Conservation (phyloP, 805 yeast species). For the Kregervanrija pseudodelftensis region DNA sequence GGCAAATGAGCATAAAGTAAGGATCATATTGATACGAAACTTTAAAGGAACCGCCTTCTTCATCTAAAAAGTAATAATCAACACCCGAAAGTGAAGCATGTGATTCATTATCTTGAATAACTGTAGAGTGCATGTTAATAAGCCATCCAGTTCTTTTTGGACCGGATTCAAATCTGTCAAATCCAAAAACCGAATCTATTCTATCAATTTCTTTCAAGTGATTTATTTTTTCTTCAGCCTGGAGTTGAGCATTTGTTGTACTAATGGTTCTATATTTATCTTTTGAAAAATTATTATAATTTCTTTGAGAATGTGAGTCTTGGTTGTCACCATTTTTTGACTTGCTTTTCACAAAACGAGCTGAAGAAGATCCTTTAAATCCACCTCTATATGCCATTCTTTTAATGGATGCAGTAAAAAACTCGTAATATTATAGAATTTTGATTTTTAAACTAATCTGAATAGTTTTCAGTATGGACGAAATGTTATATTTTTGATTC, state of each 20-base stretch:
- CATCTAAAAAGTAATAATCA: conserved; percentile 89
- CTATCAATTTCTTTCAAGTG: conserved; percentile 55
- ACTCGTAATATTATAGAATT: no score
- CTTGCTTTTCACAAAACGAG: conserved; percentile 22
- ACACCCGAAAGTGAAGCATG: conserved; percentile 79
- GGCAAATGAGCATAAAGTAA: conserved; percentile 66
- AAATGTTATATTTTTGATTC: no score
- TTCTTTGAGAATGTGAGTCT: conserved; percentile 3
- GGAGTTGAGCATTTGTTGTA: conserved; percentile 5
- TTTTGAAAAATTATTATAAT: conserved; percentile 15
- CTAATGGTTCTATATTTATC: not conserved
- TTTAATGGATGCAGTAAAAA: not conserved
- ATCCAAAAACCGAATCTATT: conserved; percentile 82
- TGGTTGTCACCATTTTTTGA: not conserved
- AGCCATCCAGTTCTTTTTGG: conserved; percentile 81
- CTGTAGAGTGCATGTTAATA: conserved; percentile 86
- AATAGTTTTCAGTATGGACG: no score
- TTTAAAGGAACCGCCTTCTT: conserved; percentile 94
- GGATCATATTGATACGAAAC: conserved; percentile 81
- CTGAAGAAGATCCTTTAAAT: conserved; percentile 19
- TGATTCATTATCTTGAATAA: conserved; percentile 51
- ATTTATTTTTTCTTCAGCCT: conserved; percentile 34
- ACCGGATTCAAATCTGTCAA: conserved; percentile 68
- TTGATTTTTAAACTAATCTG: no score
- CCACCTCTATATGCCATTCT: conserved; percentile 13